phyloP scores from a whole-genome alignment of 176 grass and related monocot genomes.

The Sorghum bicolor region DNA sequence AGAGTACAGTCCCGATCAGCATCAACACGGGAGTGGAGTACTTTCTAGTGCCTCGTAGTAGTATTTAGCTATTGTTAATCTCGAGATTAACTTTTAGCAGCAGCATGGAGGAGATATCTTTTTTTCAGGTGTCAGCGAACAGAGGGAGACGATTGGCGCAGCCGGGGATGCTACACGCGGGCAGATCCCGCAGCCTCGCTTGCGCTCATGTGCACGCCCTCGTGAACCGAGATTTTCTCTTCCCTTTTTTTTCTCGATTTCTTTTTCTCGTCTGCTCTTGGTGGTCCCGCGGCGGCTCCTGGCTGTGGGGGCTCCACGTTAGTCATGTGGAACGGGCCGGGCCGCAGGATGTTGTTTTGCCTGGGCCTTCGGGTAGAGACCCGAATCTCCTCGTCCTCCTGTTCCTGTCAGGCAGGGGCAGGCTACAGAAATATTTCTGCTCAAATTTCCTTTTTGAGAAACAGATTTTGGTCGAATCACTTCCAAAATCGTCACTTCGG shows the following conservation, averaged over 20 bases:
- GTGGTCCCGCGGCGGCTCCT: neutral
- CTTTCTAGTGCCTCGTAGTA: neutral
- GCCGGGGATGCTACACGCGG: conserved; percentile 5
- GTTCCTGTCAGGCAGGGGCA: neutral
- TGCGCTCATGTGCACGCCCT: conserved; percentile 27
- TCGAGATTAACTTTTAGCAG: neutral
- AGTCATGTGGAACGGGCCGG: neutral
- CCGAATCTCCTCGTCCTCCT: neutral
- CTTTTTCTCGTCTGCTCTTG: neutral
- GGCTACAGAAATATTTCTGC: neutral
- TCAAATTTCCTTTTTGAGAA: neutral
- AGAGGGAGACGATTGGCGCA: conserved; percentile 24
- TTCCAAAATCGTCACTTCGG: neutral
- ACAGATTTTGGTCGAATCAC: neutral
- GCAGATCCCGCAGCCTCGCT: conserved; percentile 4
- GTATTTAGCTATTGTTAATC: neutral
- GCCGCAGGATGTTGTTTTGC: neutral
- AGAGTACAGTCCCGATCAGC: neutral
- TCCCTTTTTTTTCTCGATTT: neutral
- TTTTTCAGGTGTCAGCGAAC: conserved; percentile 28
- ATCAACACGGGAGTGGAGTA: neutral
- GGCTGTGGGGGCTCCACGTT: conserved; percentile 10
- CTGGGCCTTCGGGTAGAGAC: neutral
- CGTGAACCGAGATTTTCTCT: neutral
- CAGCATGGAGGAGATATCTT: neutral